phyloP scores from a whole-genome alignment of 225 moss, liverwort and hornwort genomes.

The Climacium dendroides region DNA sequence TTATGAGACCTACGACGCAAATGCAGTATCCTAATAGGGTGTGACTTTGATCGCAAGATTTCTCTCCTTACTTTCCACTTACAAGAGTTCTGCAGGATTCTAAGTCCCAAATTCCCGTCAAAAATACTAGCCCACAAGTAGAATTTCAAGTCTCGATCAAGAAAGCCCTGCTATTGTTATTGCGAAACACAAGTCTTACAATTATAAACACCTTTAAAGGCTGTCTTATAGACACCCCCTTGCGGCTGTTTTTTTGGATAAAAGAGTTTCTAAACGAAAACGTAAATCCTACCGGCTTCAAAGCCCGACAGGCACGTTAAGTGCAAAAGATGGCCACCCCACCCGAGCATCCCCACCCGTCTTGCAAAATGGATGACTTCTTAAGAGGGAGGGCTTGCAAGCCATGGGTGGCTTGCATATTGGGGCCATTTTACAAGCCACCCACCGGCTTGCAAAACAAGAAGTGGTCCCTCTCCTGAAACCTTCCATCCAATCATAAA shows the following conservation, averaged over 20 bases:
- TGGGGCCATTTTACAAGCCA: too few species aligned
- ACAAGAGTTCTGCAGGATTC: not conserved
- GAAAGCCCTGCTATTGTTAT: not conserved
- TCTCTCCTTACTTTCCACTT: not conserved
- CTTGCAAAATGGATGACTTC: too few species aligned
- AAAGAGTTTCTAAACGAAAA: too few species aligned
- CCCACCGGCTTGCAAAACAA: too few species aligned
- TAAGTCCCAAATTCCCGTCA: not conserved
- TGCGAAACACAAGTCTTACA: not conserved
- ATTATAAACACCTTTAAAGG: not conserved
- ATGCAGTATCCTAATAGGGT: not conserved
- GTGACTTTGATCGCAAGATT: not conserved
- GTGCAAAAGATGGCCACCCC: not conserved
- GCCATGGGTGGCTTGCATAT: too few species aligned
- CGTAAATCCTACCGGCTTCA: not conserved
- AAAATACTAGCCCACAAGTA: not conserved
- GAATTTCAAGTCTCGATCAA: not conserved
- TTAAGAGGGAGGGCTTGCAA: too few species aligned
- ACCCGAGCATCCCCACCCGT: too few species aligned
- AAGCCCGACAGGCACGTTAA: not conserved
- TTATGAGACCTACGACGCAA: not conserved
- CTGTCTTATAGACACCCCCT: too few species aligned
- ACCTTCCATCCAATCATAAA: too few species aligned
- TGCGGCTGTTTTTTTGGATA: too few species aligned
- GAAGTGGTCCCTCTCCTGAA: too few species aligned